A percentile compares a stretch with the other conserved stretches of the same genome.
Conservation (phyloP, 2,329 filamentous ascomycete species). For the Raffaelea arxii region DNA sequence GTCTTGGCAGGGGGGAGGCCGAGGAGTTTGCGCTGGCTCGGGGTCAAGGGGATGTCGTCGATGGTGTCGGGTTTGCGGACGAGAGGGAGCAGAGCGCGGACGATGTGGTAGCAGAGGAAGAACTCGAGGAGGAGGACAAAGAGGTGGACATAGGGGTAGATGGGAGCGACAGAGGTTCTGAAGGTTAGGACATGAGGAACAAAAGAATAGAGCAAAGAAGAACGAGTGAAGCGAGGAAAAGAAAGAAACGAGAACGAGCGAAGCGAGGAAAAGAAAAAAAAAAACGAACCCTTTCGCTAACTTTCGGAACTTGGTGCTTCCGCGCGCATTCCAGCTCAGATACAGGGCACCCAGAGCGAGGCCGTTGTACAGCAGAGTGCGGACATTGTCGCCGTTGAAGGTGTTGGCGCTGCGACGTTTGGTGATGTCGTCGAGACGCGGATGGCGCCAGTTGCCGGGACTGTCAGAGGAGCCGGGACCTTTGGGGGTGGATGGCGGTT, state of each 20-base stretch:
- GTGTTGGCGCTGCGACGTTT: conserved; percentile 66
- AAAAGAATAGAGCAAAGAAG: neutral
- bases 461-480: too few species aligned
- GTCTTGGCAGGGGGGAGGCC: conserved; percentile 61
- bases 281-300: neutral
- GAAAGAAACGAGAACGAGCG: too few species aligned
- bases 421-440: conserved; percentile 77
- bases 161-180: conserved; percentile 23
- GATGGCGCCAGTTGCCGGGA: conserved; percentile 84
- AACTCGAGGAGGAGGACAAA: conserved; percentile 39
- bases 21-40: conserved; percentile 76
- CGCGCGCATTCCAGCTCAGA: conserved; percentile 1
- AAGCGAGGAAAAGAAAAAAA: neutral
- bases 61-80: conserved; percentile 65
- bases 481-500: too few species aligned
- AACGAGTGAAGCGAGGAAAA: too few species aligned
- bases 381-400: conserved; percentile 70
- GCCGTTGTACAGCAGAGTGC: conserved; percentile 59
- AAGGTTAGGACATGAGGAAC: neutral
- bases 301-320: neutral
- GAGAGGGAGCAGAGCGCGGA: conserved; percentile 61
- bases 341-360: conserved; percentile 22
- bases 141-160: conserved; percentile 29
- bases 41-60: conserved; percentile 81
- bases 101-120: conserved; percentile 61